Conservation (phyloP, 2,329 filamentous ascomycete species). For the Acrodontium crateriforme region DNA sequence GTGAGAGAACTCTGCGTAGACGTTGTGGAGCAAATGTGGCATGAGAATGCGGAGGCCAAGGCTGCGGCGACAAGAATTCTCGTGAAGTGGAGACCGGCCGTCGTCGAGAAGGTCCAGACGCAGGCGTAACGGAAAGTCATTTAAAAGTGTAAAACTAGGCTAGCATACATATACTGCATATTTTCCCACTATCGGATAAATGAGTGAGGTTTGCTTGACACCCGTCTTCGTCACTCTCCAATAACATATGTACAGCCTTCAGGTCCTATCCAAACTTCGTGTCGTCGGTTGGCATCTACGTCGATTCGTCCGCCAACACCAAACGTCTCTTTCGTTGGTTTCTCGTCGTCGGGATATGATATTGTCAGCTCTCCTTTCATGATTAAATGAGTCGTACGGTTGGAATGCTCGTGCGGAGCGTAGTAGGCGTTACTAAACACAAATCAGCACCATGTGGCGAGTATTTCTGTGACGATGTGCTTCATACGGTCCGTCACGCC, state of each 20-base stretch:
- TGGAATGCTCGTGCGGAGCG: slow-evolving; percentile 49
- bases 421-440: slow-evolving; percentile 51
- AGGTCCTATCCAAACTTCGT: slow-evolving; percentile 54
- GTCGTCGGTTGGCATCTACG: slow-evolving; percentile 46
- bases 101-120: slow-evolving; percentile 19
- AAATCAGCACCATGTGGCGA: slow-evolving; percentile 2
- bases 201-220: too few species aligned
- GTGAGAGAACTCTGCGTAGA: slow-evolving; percentile 44
- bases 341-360: slow-evolving; percentile 44
- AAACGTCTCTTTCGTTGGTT: slow-evolving; percentile 42
- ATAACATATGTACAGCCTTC: slow-evolving; percentile 54
- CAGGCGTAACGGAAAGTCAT: background rate
- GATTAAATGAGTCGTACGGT: slow-evolving; percentile 57
- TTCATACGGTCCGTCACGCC: slow-evolving; percentile 57
- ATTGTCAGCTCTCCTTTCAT: slow-evolving; percentile 51
- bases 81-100: slow-evolving; percentile 40
- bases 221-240: slow-evolving; percentile 32
- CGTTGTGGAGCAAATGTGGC: slow-evolving; percentile 44
- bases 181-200: too few species aligned
- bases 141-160: too few species aligned
- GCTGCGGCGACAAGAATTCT: slow-evolving; percentile 40
- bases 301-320: slow-evolving; percentile 47
- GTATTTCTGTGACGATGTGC: too few species aligned
- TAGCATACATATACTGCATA: too few species aligned
- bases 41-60: slow-evolving; percentile 34